Evolutionary conservation across 2,329 filamentous ascomycete species (phyloP).

Genomic region (Sporothrix sp.): DNA sequence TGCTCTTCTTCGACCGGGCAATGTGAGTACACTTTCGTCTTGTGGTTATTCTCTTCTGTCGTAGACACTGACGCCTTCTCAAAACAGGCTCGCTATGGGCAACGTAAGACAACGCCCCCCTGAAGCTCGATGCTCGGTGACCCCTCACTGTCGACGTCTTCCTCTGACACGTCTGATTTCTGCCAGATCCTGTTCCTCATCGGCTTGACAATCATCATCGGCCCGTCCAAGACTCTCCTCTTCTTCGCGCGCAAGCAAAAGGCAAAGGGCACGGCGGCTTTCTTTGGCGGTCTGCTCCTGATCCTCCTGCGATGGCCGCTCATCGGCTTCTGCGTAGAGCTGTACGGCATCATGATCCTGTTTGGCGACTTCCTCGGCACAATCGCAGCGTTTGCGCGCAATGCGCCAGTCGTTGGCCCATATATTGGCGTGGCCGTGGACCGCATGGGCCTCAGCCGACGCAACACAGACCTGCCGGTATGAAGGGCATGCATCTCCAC

Average conservation of each 20-base stretch:
- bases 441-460: constrained; percentile 53
- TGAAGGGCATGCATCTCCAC: constrained; percentile 30
- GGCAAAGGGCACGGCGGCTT: constrained; percentile 80
- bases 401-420: constrained; percentile 75
- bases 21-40: too few relatives aligned
- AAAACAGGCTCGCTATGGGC: constrained; percentile 81
- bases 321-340: constrained; percentile 78
- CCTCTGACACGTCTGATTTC: constrained; percentile 1
- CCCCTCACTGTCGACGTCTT: not conserved
- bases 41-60: not conserved
- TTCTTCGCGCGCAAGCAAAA: constrained; percentile 96
- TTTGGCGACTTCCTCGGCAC: constrained; percentile 97
- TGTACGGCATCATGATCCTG: constrained; percentile 85
- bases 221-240: constrained; percentile 75
- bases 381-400: constrained; percentile 77
- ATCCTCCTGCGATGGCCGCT: constrained; percentile 89
- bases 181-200: constrained; percentile 89
- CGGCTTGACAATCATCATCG: constrained; percentile 92
- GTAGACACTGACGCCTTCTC: not conserved
- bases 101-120: constrained; percentile 49
- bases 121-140: not conserved
- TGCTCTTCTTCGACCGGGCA: constrained; percentile 96
- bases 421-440: constrained; percentile 71
- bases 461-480: constrained; percentile 70
- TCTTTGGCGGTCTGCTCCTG: constrained; percentile 70